Conservation (phyloP, 805 yeast genomes). For the Vanderwaltozyma verrucispora region DNA sequence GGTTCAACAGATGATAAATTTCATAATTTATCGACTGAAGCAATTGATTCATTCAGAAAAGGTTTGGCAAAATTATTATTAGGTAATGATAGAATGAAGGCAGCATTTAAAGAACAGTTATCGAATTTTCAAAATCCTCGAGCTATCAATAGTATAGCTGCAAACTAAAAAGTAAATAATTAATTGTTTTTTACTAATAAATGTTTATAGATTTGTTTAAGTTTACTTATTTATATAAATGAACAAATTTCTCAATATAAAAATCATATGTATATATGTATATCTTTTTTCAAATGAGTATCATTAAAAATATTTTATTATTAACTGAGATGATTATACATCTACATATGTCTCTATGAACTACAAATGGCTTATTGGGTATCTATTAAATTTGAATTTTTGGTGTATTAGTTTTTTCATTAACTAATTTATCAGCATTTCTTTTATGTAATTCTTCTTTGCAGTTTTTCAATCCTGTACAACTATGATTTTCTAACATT, state of each 20-base stretch:
- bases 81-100: slow-evolving; percentile 42
- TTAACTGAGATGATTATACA: too few species aligned
- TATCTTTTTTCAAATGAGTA: neutral
- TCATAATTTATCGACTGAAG: slow-evolving; percentile 20
- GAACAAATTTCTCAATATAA: too few species aligned
- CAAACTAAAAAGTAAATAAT: neutral
- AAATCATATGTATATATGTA: neutral
- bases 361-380: too few species aligned
- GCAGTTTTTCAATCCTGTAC: slow-evolving; percentile 68
- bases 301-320: neutral
- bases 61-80: slow-evolving; percentile 39
- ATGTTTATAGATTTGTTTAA: neutral
- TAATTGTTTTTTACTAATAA: neutral
- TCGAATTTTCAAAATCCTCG: slow-evolving; percentile 21
- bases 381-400: slow-evolving; percentile 35
- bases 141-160: neutral
- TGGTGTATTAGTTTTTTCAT: slow-evolving; percentile 63
- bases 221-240: too few species aligned
- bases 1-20: slow-evolving; percentile 29
- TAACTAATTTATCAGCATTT: slow-evolving; percentile 72
- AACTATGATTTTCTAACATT: slow-evolving; percentile 71
- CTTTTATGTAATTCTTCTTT: slow-evolving; percentile 76
- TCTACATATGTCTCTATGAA: too few species aligned
- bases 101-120: slow-evolving; percentile 30
- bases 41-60: slow-evolving; percentile 33